Percentiles rank a stretch among this genome's conserved stretches.
These are phyloP conservation scores for Fusarium anthophilum DNA, from an alignment of 2,329 filamentous ascomycete genomes.

Conservation along the genomic window DNA sequence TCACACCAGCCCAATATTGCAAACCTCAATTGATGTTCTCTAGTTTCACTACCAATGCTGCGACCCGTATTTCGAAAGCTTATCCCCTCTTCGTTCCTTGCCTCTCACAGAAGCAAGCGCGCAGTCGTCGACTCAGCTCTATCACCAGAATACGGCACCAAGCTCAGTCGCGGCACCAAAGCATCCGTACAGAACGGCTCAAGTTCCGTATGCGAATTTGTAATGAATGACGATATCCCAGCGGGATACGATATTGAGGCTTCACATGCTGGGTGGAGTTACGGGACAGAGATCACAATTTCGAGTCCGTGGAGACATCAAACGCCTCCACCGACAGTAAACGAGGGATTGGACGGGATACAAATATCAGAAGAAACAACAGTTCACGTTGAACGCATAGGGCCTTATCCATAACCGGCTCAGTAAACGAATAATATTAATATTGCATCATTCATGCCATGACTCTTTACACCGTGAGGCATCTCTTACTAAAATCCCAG, in stretches of 20 bases:
- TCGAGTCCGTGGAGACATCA: slow-evolving; percentile 12
- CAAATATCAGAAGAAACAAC: slow-evolving; percentile 21
- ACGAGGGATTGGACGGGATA: slow-evolving; percentile 4
- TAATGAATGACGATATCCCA: neutral
- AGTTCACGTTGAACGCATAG: slow-evolving; percentile 2
- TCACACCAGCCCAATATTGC: accelerated
- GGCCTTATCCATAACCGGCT: neutral
- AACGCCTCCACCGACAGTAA: neutral
- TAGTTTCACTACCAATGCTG: slow-evolving; percentile 33
- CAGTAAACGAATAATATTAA: slow-evolving; percentile 2
- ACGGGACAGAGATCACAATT: slow-evolving; percentile 16
- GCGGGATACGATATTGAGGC: slow-evolving; percentile 17
- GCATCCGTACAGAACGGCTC: slow-evolving; percentile 1
- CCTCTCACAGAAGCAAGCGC: slow-evolving; percentile 2
- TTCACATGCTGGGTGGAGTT: slow-evolving; percentile 18
- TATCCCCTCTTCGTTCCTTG: slow-evolving; percentile 13
- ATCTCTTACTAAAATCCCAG: neutral
- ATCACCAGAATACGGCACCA: neutral
- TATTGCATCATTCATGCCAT: neutral
- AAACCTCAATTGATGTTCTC: neutral
- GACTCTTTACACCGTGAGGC: neutral
- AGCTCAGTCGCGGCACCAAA: neutral
- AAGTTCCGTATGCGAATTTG: slow-evolving; percentile 17
- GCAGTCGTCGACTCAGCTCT: neutral
- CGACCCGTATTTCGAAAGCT: slow-evolving; percentile 23